Evolutionary conservation across 345 rosid genomes (phyloP).

Genomic region (Erucastrum elatum): DNA sequence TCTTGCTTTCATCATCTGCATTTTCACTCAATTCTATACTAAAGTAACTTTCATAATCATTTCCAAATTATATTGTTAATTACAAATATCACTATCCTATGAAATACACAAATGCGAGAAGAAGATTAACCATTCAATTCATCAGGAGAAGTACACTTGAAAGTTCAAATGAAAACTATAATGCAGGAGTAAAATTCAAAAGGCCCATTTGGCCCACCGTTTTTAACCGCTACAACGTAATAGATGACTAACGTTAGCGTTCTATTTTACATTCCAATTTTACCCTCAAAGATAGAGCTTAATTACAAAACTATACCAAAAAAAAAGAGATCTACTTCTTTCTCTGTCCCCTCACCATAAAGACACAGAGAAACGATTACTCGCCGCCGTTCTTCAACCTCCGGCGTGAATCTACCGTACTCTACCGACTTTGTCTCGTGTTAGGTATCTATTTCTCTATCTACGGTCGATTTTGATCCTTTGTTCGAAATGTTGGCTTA

Average conservation of each 20-base stretch:
- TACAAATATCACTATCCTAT: not conserved
- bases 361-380: not conserved
- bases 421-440: not conserved
- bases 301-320: not conserved
- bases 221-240: not conserved
- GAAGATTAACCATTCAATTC: not conserved
- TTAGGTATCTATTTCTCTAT: not conserved
- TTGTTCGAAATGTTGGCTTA: not conserved
- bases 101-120: not conserved
- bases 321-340: not conserved
- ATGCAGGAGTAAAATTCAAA: not conserved
- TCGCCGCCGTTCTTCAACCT: not conserved
- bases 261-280: not conserved
- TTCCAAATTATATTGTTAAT: not conserved
- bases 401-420: not conserved
- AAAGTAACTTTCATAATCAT: not conserved
- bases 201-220: not conserved
- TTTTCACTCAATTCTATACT: not conserved
- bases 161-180: conserved; percentile 33
- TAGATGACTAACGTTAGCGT: not conserved
- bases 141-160: too few species aligned
- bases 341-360: not conserved
- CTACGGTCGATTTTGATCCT: not conserved
- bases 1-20: conserved; percentile 17
- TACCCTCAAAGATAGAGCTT: not conserved